Conservation (phyloP, 768 basidiomycete species). For the Favolaschia claudopus region DNA sequence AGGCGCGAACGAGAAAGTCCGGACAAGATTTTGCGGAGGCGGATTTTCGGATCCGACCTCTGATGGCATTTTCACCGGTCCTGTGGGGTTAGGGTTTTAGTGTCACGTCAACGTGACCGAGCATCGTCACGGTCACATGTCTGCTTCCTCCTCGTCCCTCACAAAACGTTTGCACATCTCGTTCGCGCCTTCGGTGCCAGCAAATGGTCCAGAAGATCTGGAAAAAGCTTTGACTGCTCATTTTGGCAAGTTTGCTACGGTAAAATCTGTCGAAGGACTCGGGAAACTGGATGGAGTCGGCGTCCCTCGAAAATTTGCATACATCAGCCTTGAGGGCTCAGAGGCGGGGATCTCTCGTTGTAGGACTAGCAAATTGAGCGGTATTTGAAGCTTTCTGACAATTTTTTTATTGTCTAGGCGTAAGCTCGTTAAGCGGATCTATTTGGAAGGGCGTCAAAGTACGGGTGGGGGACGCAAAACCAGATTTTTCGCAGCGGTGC, state of each 20-base stretch:
- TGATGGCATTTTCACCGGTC: background rate
- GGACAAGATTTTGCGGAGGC: background rate
- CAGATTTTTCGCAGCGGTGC: conserved; percentile 72
- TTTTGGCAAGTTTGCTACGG: conserved; percentile 70
- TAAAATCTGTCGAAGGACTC: conserved; percentile 75
- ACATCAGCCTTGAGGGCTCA: conserved; percentile 74
- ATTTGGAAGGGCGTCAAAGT: conserved; percentile 91
- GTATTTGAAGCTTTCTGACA: background rate
- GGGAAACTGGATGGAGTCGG: conserved; percentile 70
- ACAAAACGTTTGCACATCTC: conserved; percentile 63
- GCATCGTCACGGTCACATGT: conserved; percentile 19
- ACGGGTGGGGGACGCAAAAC: conserved; percentile 84
- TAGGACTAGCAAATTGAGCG: conserved; percentile 42
- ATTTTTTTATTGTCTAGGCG: conserved; percentile 50
- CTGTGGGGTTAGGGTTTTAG: too few relatives aligned
- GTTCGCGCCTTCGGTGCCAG: conserved; percentile 57
- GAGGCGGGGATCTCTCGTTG: conserved; percentile 68
- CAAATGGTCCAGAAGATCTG: conserved; percentile 29
- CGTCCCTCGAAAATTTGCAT: conserved; percentile 74
- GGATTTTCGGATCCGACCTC: background rate
- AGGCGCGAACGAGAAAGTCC: background rate
- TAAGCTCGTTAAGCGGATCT: conserved; percentile 79
- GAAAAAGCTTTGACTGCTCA: conserved; percentile 56
- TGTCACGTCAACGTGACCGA: too few relatives aligned
- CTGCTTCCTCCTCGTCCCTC: conserved; percentile 15